Evolutionary conservation across 345 rosid genomes (phyloP).

Genomic region (Citrus cavaleriei): DNA sequence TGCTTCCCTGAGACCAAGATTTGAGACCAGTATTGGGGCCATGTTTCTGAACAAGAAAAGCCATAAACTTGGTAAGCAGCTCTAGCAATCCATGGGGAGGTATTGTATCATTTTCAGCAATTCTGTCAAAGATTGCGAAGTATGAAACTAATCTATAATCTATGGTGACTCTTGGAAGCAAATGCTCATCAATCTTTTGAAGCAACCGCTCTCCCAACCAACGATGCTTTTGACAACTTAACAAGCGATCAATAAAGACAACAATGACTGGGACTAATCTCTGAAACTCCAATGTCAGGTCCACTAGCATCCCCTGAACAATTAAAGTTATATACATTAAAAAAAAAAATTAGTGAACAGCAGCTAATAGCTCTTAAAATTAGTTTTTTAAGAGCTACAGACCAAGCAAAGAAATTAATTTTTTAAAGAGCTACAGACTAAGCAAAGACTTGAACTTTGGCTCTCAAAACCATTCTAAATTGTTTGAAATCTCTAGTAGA

Average conservation of each 20-base stretch:
- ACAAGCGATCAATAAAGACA: conserved; percentile 60
- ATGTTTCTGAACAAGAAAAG: conserved; percentile 63
- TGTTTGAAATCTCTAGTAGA: neutral
- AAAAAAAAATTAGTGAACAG: neutral
- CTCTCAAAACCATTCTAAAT: neutral
- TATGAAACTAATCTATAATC: conserved; percentile 57
- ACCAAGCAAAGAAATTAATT: neutral
- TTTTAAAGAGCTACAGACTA: neutral
- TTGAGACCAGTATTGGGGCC: conserved; percentile 60
- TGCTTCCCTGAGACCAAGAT: conserved; percentile 91
- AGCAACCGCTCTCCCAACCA: conserved; percentile 83
- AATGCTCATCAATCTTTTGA: conserved; percentile 61
- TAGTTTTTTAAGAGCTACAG: too few species aligned
- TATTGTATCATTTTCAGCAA: conserved; percentile 68
- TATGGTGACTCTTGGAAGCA: conserved; percentile 63
- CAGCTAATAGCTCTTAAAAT: too few species aligned
- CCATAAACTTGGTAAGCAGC: conserved; percentile 57
- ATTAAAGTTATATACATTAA: conserved; percentile 22
- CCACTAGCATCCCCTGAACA: conserved; percentile 74
- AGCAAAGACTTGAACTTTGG: neutral
- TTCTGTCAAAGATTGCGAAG: conserved; percentile 71
- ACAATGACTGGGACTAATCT: conserved; percentile 76
- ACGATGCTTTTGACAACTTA: conserved; percentile 66
- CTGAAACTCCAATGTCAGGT: conserved; percentile 54
- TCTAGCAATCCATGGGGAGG: conserved; percentile 70